A percentile compares a stretch with the other conserved stretches of the same genome.
phyloP scores from a whole-genome alignment of 345 rosid species.

The Melaleuca quinquenervia region DNA sequence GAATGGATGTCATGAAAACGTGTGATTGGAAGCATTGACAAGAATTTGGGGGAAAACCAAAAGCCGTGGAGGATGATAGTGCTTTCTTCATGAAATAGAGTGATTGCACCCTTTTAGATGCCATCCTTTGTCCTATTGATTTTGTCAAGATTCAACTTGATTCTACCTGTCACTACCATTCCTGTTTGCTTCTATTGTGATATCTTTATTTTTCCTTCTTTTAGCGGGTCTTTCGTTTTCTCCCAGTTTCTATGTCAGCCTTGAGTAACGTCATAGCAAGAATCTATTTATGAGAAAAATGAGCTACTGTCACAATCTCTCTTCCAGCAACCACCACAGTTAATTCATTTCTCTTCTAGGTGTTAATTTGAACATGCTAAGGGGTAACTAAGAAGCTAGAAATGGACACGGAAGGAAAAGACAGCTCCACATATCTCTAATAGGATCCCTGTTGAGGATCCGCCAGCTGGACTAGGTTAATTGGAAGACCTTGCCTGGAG shows the following conservation, averaged over 20 bases:
- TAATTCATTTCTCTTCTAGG: neutral
- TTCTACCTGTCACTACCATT: neutral
- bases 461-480: neutral
- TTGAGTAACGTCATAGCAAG: neutral
- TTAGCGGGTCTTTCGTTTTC: neutral
- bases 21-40: neutral
- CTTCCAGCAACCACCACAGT: neutral
- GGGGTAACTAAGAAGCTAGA: neutral
- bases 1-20: neutral
- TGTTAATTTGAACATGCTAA: neutral
- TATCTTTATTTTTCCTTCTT: neutral
- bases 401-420: neutral
- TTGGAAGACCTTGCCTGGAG: neutral
- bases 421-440: neutral
- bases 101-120: neutral
- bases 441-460: neutral
- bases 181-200: neutral
- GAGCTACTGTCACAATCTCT: neutral
- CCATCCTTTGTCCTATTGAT: neutral
- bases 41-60: neutral
- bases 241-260: neutral
- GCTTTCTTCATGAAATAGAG: neutral
- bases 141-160: neutral
- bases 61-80: neutral
- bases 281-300: neutral